Evolutionary conservation across 805 yeast species (phyloP).

Genomic region (Myxozyma geophila): DNA sequence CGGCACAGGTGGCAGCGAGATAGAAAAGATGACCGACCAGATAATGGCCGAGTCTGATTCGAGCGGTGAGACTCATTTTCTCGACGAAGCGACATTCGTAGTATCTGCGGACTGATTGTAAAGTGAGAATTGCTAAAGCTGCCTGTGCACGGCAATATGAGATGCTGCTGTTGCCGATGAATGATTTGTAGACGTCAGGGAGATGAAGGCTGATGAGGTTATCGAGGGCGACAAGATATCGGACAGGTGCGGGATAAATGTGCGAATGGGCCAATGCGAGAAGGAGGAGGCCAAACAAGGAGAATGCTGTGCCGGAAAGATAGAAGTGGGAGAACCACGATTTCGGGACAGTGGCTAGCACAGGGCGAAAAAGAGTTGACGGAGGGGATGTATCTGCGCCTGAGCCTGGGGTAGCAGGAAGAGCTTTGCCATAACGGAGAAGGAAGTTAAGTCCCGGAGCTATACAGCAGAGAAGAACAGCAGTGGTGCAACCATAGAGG

Average conservation of each 20-base stretch:
- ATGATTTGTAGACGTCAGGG: background rate
- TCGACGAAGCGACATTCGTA: conserved; percentile 55
- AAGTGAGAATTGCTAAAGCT: conserved; percentile 20
- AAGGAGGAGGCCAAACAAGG: conserved; percentile 10
- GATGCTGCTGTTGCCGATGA: background rate
- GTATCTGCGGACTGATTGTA: conserved; percentile 57
- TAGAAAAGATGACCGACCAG: conserved; percentile 62
- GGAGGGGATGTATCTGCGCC: background rate
- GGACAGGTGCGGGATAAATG: background rate
- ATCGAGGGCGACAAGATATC: conserved; percentile 3
- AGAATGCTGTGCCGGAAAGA: conserved; percentile 25
- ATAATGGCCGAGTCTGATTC: conserved; percentile 64
- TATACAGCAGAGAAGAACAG: conserved; percentile 12
- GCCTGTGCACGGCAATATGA: conserved; percentile 1
- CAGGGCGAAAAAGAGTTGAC: background rate
- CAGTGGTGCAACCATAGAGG: conserved; percentile 13
- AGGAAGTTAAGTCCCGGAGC: conserved; percentile 18
- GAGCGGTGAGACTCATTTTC: conserved; percentile 47
- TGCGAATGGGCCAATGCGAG: background rate
- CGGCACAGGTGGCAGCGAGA: conserved; percentile 15
- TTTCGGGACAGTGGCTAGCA: conserved; percentile 42
- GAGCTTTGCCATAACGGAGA: conserved; percentile 30
- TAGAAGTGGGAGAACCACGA: conserved; percentile 46
- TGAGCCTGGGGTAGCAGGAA: background rate
- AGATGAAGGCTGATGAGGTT: background rate